phyloP scores from a whole-genome alignment of 1,284 basidiomycete genomes.

The Pisolithus thermaeus region DNA sequence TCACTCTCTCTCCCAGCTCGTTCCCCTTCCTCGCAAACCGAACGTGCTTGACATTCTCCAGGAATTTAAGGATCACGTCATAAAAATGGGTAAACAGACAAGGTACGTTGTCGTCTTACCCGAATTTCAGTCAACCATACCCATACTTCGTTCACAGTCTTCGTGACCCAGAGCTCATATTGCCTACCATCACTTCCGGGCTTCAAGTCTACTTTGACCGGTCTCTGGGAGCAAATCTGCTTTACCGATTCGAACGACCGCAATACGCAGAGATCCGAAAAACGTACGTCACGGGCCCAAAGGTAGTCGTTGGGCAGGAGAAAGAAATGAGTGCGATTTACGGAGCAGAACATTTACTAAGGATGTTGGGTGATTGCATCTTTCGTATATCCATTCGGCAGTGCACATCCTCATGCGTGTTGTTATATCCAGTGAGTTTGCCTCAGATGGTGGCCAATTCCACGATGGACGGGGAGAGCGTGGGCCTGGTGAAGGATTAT shows the following conservation, averaged over 20 bases:
- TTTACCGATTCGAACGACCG: slow-evolving; percentile 91
- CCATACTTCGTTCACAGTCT: slow-evolving; percentile 41
- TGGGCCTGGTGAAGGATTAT: slow-evolving; percentile 82
- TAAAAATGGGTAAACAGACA: slow-evolving; percentile 42
- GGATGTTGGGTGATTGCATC: slow-evolving; percentile 76
- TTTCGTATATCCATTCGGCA: not conserved
- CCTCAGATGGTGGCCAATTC: slow-evolving; percentile 86
- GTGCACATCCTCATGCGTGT: not conserved
- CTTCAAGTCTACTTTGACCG: slow-evolving; percentile 94
- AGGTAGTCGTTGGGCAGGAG: slow-evolving; percentile 63
- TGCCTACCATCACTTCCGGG: slow-evolving; percentile 83
- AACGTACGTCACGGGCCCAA: slow-evolving; percentile 66
- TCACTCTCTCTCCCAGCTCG: slow-evolving; percentile 50
- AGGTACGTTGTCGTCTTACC: slow-evolving; percentile 33
- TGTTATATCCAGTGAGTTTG: slow-evolving; percentile 47
- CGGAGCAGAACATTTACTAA: slow-evolving; percentile 89
- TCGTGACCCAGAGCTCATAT: slow-evolving; percentile 50
- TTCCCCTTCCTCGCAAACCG: slow-evolving; percentile 79
- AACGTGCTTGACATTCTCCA: slow-evolving; percentile 76
- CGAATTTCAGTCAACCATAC: not conserved
- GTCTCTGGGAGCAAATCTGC: slow-evolving; percentile 82
- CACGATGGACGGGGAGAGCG: slow-evolving; percentile 86
- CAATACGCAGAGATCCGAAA: slow-evolving; percentile 87
- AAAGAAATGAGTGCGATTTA: slow-evolving; percentile 90
- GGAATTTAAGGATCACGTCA: slow-evolving; percentile 70